Base-by-base conservation (phyloP, 2,329 filamentous ascomycete genomes). In the Elsinoe necatrix region DNA sequence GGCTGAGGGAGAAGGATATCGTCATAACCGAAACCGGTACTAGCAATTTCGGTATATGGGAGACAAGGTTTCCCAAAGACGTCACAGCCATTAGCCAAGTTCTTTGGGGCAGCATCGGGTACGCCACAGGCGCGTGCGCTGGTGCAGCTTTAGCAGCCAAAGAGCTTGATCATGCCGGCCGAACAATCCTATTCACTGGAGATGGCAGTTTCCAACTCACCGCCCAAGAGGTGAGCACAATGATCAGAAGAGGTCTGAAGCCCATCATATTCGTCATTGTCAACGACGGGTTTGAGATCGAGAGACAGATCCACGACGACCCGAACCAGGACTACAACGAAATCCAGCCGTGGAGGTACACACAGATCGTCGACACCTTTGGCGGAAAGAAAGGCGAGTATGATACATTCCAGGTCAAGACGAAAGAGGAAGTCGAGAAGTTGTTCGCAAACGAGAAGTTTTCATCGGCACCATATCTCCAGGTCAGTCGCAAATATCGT, bases 241-340 rank as follows among this genome's bases (percentile, higher is more conserved):
- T 95, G 79, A 81, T 95, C 61, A 80, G 84, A 27, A 84, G 87
- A 59, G 77, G 80, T 21, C 75, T 95, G 57, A 84, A 85, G 60
- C 81, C 87, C 18, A 92, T 90, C 65, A 84, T 95, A 60, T 92
- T 95, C 68, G 78, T 93, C 60, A 85, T 95, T 63, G 89, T 87
- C 77, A 95, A 95, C 68, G 82, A 91, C 39, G 90, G 90, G 9
- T 95, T 87, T 73, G 93, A 89, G 8, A 93, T 95, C 68, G 90
- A 95, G 73, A 83, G 90, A 27, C 87, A 51, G 55, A 51, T 51
- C 39, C 55, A 57, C 20, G 55, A 57, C 27, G 43, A 51, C 37
- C 54, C 54, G 8, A 56, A 56, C 54, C 54, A 56, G 21, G 54
- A 57, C 0, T 82, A 83, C 63, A 82, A 82, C 54, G 77, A 81